These are phyloP conservation scores for Arthroderma sp. DNA, from an alignment of 2,329 filamentous ascomycete genomes.

Conservation along the genomic window DNA sequence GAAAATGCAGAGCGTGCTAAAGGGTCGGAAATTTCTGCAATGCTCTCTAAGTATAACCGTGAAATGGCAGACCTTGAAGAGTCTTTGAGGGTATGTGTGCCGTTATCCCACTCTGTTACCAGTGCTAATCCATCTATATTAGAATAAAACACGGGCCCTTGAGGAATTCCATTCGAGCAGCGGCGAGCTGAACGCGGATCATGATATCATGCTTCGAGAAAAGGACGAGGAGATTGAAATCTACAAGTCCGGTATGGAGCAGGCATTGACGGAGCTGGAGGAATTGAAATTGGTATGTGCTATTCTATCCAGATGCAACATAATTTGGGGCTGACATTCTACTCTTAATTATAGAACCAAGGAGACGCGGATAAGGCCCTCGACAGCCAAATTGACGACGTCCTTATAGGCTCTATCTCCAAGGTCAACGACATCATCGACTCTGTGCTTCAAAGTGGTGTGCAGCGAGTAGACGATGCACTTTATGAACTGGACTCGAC, in stretches of 20 bases:
- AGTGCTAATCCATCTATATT: slow-evolving; percentile 19
- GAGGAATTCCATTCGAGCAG: slow-evolving; percentile 71
- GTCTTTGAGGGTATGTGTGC: slow-evolving; percentile 48
- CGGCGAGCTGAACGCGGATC: slow-evolving; percentile 69
- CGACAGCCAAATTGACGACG: slow-evolving; percentile 80
- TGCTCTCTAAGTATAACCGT: slow-evolving; percentile 91
- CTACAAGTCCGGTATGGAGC: slow-evolving; percentile 96
- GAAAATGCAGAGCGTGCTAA: slow-evolving; percentile 89
- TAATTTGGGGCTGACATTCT: background rate
- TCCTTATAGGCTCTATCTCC: slow-evolving; percentile 72
- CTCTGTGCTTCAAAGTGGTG: slow-evolving; percentile 83
- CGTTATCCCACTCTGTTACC: slow-evolving; percentile 5
- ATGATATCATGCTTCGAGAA: slow-evolving; percentile 73
- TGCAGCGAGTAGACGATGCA: slow-evolving; percentile 88
- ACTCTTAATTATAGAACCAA: slow-evolving; percentile 41
- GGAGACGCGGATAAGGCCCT: slow-evolving; percentile 66
- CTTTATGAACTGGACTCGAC: slow-evolving; percentile 94
- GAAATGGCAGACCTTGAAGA: slow-evolving; percentile 97
- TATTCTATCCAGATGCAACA: background rate
- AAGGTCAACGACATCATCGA: slow-evolving; percentile 98
- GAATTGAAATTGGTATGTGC: slow-evolving; percentile 54
- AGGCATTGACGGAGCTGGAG: slow-evolving; percentile 83
- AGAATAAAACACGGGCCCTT: slow-evolving; percentile 74
- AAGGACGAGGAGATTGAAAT: slow-evolving; percentile 98
- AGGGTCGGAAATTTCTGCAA: slow-evolving; percentile 84